phyloP scores from a whole-genome alignment of 371 early-diverging fungal species.

The Mortierella sp. region DNA sequence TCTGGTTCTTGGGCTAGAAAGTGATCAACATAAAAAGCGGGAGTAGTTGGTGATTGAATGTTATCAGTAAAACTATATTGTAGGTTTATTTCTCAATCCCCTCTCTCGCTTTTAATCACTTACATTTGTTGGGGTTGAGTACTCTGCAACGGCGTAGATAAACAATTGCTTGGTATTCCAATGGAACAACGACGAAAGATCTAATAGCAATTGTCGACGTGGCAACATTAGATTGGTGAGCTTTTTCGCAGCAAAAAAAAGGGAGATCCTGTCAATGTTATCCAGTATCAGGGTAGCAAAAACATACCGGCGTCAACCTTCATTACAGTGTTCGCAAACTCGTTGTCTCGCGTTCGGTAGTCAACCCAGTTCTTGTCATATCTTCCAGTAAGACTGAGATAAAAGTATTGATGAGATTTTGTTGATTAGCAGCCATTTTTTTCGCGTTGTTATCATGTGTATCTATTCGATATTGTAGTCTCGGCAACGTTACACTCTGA shows the following conservation, averaged over 20 bases:
- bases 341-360: conserved; percentile 70
- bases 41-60: conserved; percentile 15
- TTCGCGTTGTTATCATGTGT: not conserved
- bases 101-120: not conserved
- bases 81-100: not conserved
- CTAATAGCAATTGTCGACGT: conserved; percentile 53
- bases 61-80: not conserved
- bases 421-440: not conserved
- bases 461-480: not conserved
- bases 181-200: conserved; percentile 88
- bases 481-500: conserved; percentile 66
- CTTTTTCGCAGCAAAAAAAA: no score
- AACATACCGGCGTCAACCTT: conserved; percentile 81
- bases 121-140: conserved; percentile 74
- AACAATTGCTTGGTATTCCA: conserved; percentile 98
- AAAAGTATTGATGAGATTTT: not conserved
- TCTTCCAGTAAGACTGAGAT: conserved; percentile 64
- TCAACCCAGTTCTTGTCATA: conserved; percentile 76
- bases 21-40: not conserved
- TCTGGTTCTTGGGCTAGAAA: conserved; percentile 72
- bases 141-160: conserved; percentile 90
- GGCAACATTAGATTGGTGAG: not conserved
- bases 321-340: conserved; percentile 78
- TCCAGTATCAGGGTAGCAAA: no score
- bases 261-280: no score